A percentile compares a stretch with the other conserved stretches of the same genome.
These are phyloP conservation scores for Onygena corvina DNA, from an alignment of 2,329 filamentous ascomycete genomes.

Conservation along the genomic window DNA sequence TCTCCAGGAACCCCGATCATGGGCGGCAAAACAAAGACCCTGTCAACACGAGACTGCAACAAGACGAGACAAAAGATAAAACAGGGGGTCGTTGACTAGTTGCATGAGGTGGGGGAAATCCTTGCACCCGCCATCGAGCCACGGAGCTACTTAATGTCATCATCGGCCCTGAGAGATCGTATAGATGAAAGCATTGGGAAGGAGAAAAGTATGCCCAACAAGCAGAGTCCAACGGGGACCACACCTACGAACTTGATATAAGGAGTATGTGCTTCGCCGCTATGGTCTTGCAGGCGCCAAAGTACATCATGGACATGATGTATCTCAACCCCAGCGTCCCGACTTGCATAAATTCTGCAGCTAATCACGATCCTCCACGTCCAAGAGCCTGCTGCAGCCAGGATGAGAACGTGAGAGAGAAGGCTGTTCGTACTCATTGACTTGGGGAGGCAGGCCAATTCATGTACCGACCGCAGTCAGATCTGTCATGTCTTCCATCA, in stretches of 20 bases:
- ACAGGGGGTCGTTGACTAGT: background rate
- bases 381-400: background rate
- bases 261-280: background rate
- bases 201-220: background rate
- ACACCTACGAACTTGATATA: background rate
- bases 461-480: no score
- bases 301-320: no score
- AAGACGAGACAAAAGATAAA: conserved; percentile 3
- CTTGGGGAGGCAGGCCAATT: background rate
- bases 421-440: background rate
- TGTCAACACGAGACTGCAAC: background rate
- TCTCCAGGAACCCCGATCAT: background rate
- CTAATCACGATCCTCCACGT: conserved; percentile 2
- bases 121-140: background rate
- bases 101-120: background rate
- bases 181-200: no score
- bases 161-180: background rate
- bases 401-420: no score
- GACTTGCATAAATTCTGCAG: no score
- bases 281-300: no score
- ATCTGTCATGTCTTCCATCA: no score
- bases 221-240: no score
- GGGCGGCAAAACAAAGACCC: background rate
- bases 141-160: background rate
- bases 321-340: no score